Evolutionary conservation across 805 yeast genomes (phyloP).

Genomic region (Candida wancherniae): DNA sequence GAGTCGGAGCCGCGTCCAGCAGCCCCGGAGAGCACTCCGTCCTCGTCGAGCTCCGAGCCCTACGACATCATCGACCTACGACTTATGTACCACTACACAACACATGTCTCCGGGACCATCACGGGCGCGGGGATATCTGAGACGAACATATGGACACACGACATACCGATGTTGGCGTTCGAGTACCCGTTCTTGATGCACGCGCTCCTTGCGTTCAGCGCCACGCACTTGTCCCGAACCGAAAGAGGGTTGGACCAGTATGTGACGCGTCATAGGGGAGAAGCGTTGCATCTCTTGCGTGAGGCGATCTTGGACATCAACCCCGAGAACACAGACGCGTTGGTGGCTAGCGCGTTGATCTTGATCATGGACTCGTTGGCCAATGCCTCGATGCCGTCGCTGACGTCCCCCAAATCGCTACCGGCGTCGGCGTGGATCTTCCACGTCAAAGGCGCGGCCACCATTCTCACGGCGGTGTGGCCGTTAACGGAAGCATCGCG

Average conservation of each 20-base stretch:
- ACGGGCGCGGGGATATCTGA: slow-evolving; percentile 89
- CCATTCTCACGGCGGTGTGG: slow-evolving; percentile 94
- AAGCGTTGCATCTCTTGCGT: slow-evolving; percentile 72
- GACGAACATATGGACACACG: slow-evolving; percentile 78
- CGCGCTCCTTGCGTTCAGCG: slow-evolving; percentile 82
- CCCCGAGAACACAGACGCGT: slow-evolving; percentile 83
- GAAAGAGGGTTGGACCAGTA: slow-evolving; percentile 73
- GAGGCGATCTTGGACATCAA: slow-evolving; percentile 84
- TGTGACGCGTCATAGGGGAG: slow-evolving; percentile 82
- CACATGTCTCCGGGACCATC: slow-evolving; percentile 79
- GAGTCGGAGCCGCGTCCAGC: no score
- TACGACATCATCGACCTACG: slow-evolving; percentile 73
- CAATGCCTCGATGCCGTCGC: slow-evolving; percentile 66
- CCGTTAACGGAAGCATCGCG: slow-evolving; percentile 54
- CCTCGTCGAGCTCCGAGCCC: background rate
- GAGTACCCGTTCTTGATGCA: slow-evolving; percentile 90
- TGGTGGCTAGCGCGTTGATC: slow-evolving; percentile 87
- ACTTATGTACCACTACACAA: slow-evolving; percentile 82
- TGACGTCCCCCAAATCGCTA: slow-evolving; percentile 48
- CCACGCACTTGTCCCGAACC: slow-evolving; percentile 80
- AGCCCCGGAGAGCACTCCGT: background rate
- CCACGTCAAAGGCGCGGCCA: slow-evolving; percentile 96
- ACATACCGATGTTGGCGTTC: slow-evolving; percentile 85
- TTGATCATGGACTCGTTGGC: slow-evolving; percentile 92
- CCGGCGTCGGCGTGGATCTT: slow-evolving; percentile 97